phyloP scores from a whole-genome alignment of 345 rosid species.

The Iberis pinnata region DNA sequence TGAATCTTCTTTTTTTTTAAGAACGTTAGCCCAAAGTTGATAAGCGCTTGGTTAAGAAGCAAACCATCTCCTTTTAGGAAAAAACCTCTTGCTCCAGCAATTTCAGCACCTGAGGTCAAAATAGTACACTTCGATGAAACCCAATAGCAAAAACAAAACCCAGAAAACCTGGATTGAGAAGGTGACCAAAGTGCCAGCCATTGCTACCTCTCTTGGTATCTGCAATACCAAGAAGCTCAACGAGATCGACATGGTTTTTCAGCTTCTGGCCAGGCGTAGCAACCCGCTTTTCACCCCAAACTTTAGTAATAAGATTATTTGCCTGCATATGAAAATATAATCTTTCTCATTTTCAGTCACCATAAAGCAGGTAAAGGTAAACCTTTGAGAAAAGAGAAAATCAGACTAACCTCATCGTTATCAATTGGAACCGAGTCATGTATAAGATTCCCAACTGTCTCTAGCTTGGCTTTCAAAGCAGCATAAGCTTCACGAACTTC shows the following conservation, averaged over 20 bases:
- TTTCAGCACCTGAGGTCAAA: slow-evolving; percentile 52
- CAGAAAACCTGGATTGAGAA: background rate
- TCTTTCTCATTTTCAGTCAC: background rate
- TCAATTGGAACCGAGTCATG: slow-evolving; percentile 80
- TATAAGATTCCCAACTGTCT: slow-evolving; percentile 68
- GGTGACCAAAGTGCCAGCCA: background rate
- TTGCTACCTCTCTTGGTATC: slow-evolving; percentile 66
- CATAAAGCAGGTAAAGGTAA: background rate
- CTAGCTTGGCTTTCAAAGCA: slow-evolving; percentile 50
- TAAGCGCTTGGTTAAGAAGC: slow-evolving; percentile 84
- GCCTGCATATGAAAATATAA: slow-evolving; percentile 40
- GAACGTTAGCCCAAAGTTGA: slow-evolving; percentile 70
- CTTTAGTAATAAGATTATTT: slow-evolving; percentile 51
- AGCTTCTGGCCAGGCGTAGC: slow-evolving; percentile 40
- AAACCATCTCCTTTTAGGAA: slow-evolving; percentile 81
- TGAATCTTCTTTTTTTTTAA: slow-evolving; percentile 62
- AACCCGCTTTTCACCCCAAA: slow-evolving; percentile 54
- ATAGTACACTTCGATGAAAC: background rate
- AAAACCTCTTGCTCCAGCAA: slow-evolving; percentile 88
- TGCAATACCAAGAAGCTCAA: slow-evolving; percentile 78
- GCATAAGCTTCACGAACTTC: slow-evolving; percentile 61
- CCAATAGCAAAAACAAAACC: background rate
- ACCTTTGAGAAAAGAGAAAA: background rate
- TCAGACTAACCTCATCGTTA: slow-evolving; percentile 57
- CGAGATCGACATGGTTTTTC: slow-evolving; percentile 87